Base-by-base conservation (phyloP, 345 rosid genomes). In the Sisymbrium irio region DNA sequence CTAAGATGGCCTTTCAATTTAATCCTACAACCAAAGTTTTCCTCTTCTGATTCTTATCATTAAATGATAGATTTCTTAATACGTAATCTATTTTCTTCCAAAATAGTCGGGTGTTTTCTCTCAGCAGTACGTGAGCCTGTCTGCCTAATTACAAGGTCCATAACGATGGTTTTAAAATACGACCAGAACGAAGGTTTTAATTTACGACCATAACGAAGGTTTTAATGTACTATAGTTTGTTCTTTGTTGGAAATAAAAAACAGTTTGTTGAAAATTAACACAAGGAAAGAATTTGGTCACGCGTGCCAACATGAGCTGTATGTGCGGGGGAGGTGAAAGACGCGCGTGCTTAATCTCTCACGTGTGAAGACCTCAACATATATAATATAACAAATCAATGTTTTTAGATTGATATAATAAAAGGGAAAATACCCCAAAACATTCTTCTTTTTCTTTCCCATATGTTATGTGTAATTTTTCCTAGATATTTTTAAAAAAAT, bases 331-430 rank as follows among this genome's bases (percentile, higher is more conserved):
- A 42, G 39, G 67, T 28, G 63, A 61, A 65, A 72, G 42, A 50
- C 75, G 63, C 81, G 88, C 89, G 88, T 86, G 91, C 84, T 74
- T 25, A 77, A 62, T 71, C 57, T 78, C 81, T 84, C 90, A 83
- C 96, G 90, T 87, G 89, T 67, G 83, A 82, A 81, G 20, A 45
- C 39, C 44, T 69, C 40, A 22, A 54, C 42, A 22, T n/a, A 49
- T n/a, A n/a, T n/a, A n/a, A n/a, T n/a, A n/a, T 40, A n/a, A 50
- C 28, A 64, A 1, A 74, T 25, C 72, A 53, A 28, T 25, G 20
- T 20, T 20, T 36, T 20, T 1, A 25, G 7, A 51, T 12, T 50
- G 15, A 50, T 50, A 50, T 50, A 50, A 47, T 35, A 35, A 22
- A 9, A 11, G 27, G 35, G 8, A 32, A 32, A 32, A 32, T 32